These are phyloP conservation scores for Ascochyta fabae DNA, from an alignment of 2,329 filamentous ascomycete genomes.

Conservation along the genomic window DNA sequence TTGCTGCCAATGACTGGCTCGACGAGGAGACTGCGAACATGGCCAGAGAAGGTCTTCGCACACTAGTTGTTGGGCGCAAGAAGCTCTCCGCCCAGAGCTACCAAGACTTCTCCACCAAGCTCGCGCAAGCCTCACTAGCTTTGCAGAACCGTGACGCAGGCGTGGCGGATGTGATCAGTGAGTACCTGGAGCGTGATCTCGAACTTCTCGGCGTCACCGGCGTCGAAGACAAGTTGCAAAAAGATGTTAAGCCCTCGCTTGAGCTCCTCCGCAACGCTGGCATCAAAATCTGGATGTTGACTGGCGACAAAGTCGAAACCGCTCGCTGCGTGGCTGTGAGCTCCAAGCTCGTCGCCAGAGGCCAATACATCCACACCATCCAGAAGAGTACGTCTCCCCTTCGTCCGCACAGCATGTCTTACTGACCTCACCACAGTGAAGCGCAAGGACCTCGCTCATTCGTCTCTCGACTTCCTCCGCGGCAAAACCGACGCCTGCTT, in stretches of 20 bases:
- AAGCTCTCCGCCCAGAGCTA: conserved; percentile 81
- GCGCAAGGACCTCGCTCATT: conserved; percentile 82
- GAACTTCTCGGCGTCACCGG: conserved; percentile 97
- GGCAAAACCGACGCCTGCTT: conserved; percentile 86
- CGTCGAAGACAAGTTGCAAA: conserved; percentile 95
- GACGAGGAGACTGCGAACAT: conserved; percentile 99
- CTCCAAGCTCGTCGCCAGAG: conserved; percentile 89
- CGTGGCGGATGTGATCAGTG: conserved; percentile 79
- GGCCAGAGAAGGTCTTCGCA: conserved; percentile 94
- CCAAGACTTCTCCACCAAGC: conserved; percentile 74
- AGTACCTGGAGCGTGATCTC: conserved; percentile 84
- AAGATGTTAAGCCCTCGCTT: conserved; percentile 92
- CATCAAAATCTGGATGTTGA: conserved; percentile 99
- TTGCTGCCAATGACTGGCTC: conserved; percentile 96
- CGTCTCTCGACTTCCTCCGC: conserved; percentile 85
- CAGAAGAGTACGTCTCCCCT: conserved; percentile 61
- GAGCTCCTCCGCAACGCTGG: conserved; percentile 95
- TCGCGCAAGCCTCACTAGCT: conserved; percentile 80
- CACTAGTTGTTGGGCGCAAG: conserved; percentile 93
- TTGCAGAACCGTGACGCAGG: conserved; percentile 80
- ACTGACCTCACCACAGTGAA: conserved; percentile 58
- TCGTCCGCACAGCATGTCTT: no score
- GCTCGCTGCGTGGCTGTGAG: conserved; percentile 95
- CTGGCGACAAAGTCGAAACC: conserved; percentile 97
- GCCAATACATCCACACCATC: conserved; percentile 95